Percentiles rank a stretch among this genome's conserved stretches.
Conservation (phyloP, 495 filamentous ascomycete species). For the Cudoniella acicularis region DNA sequence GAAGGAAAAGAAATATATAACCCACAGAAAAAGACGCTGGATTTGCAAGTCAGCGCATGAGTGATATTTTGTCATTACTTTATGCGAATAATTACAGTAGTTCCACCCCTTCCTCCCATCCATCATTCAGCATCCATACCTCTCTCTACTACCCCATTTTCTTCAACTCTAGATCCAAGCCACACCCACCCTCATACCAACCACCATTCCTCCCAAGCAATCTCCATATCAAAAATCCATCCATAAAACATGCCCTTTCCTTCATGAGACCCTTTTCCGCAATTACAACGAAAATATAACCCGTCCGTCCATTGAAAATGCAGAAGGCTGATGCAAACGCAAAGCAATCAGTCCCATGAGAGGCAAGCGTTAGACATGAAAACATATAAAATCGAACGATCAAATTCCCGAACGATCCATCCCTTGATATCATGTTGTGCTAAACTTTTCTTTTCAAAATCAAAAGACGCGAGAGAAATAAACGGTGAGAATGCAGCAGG, state of each 20-base stretch:
- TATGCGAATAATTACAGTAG: neutral
- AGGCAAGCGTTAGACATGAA: neutral
- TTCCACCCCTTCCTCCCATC: neutral
- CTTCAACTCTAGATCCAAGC: neutral
- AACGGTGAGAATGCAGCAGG: constrained; percentile 1
- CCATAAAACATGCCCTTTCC: neutral
- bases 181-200: neutral
- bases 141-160: neutral
- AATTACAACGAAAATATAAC: neutral
- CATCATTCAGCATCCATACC: neutral
- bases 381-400: neutral
- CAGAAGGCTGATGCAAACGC: constrained; percentile 1
- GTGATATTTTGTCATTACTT: neutral
- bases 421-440: neutral
- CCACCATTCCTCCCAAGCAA: neutral
- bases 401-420: neutral
- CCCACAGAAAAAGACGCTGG: neutral
- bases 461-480: neutral
- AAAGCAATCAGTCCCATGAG: neutral
- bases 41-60: neutral
- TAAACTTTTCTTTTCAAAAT: neutral
- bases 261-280: neutral
- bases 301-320: neutral
- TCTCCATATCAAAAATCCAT: neutral
- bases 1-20: neutral